These are phyloP conservation scores for Acephala macrosclerotiorum DNA, from an alignment of 2,329 filamentous ascomycete species.

Conservation along the genomic window DNA sequence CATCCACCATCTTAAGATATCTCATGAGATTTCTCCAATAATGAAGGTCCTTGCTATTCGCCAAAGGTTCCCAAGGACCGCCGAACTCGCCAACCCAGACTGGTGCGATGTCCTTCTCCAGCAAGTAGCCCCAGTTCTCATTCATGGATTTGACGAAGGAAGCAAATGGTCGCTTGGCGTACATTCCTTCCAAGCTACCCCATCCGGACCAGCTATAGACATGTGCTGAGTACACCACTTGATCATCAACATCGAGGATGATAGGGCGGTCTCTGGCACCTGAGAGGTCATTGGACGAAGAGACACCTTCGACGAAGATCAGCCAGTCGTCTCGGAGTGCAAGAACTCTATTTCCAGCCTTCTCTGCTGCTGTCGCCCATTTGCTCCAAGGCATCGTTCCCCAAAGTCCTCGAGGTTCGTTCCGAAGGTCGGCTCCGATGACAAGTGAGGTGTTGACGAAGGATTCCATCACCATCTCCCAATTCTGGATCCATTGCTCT, in stretches of 20 bases:
- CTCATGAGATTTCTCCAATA: constrained; percentile 71
- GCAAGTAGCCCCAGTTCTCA: constrained; percentile 70
- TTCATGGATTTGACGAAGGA: constrained; percentile 70
- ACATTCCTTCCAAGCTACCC: constrained; percentile 67
- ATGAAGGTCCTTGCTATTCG: constrained; percentile 63
- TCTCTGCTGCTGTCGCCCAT: constrained; percentile 71
- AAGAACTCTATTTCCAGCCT: constrained; percentile 66
- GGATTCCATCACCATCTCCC: constrained; percentile 68
- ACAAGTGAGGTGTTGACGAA: constrained; percentile 66
- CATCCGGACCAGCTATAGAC: constrained; percentile 76
- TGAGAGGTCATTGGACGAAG: constrained; percentile 70
- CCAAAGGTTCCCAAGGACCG: constrained; percentile 53
- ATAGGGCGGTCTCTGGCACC: constrained; percentile 63
- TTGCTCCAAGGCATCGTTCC: constrained; percentile 71
- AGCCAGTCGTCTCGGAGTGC: constrained; percentile 68
- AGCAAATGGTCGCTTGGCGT: constrained; percentile 64
- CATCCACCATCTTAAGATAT: constrained; percentile 63
- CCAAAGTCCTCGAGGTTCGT: constrained; percentile 74
- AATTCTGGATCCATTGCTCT: constrained; percentile 70
- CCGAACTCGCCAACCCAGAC: constrained; percentile 77
- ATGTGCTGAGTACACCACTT: constrained; percentile 72
- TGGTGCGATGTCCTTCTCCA: constrained; percentile 62
- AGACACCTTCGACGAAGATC: constrained; percentile 72
- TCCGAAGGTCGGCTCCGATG: constrained; percentile 71
- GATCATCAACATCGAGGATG: constrained; percentile 59